Base-by-base conservation (phyloP, 1,284 basidiomycete genomes). In the Boletus holoroseus region DNA sequence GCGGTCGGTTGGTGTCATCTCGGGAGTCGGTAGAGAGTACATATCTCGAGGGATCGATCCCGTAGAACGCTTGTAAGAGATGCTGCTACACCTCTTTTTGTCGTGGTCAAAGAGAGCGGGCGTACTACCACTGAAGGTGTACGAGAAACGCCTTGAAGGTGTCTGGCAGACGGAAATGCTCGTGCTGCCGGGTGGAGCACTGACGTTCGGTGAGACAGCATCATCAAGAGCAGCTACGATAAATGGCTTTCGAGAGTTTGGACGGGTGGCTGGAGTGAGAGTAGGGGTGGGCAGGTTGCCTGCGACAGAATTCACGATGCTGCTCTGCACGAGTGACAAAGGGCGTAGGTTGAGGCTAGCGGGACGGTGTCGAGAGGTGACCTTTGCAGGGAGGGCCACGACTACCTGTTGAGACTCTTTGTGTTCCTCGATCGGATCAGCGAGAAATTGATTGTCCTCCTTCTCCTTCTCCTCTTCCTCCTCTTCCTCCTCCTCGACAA, bases 401-500 rank as follows among this genome's bases (percentile, higher is more conserved):
- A 55, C 50, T 31, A 49, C 34, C 7, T 40, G 47, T 7, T 55
- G 44, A 18, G 47, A n/a, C 22, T 54, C 51, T 16, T 55, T 53
- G 26, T 41, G 47, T 42, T 58, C 49, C 30, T 52, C 39, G 7
- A 34, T 35, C 39, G 37, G 22, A 30, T 53, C 30, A 18, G 49
- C 27, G 22, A 47, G 44, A n/a, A 56, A 51, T 27, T 62, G 62
- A 26, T 53, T 58, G 5, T 78, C 77, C 30, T 86, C 82, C 37
- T n/a, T 24, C 3, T 86, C 84, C 47, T 87, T 83, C 51, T 86
- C 85, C 47, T 88, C 84, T 57, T 88, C 85, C 24, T 89, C 87
- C 37, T 89, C 88, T 47, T 89, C 87, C 31, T 89, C 87, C 58
- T 89, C 88, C 64, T 91, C 88, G 30, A 89, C 68, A 27, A 91